Conservation (phyloP, 78 protist genomes). For the Trichosphaerium sp. region DNA sequence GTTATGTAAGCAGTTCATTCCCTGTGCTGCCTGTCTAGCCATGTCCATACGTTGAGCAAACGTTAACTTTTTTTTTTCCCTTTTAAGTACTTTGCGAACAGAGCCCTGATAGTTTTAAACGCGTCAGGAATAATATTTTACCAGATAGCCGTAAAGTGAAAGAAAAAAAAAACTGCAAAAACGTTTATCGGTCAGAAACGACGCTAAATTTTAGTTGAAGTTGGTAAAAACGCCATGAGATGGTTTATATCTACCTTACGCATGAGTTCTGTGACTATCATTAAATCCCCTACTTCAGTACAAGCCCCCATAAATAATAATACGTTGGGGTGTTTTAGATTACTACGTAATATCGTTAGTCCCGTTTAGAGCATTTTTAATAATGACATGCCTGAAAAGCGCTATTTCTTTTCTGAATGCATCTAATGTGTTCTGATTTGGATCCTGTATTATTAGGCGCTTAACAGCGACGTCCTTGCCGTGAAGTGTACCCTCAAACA, state of each 20-base stretch:
- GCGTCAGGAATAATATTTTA: constrained; percentile 39
- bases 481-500: too few relatives aligned
- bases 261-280: constrained; percentile 49
- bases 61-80: neutral
- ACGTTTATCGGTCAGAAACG: constrained; percentile 34
- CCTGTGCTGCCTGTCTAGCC: constrained; percentile 2
- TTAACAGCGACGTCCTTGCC: too few relatives aligned
- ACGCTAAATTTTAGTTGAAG: too few relatives aligned
- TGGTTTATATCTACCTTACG: too few relatives aligned
- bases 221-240: too few relatives aligned
- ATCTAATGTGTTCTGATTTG: too few relatives aligned
- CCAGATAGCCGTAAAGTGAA: constrained; percentile 21
- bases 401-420: too few relatives aligned
- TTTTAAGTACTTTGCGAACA: neutral
- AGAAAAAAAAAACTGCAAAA: constrained; percentile 11
- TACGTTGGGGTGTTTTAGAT: constrained; percentile 50
- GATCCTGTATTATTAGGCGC: too few relatives aligned
- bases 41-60: neutral
- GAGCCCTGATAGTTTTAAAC: too few relatives aligned
- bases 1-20: constrained; percentile 52
- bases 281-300: constrained; percentile 47
- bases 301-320: constrained; percentile 56
- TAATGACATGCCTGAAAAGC: too few relatives aligned
- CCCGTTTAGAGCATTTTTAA: too few relatives aligned
- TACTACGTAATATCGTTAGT: too few relatives aligned